Evolutionary conservation across 1,139 yeast species (phyloP).

Genomic region (Hanseniaspora uvarum): DNA sequence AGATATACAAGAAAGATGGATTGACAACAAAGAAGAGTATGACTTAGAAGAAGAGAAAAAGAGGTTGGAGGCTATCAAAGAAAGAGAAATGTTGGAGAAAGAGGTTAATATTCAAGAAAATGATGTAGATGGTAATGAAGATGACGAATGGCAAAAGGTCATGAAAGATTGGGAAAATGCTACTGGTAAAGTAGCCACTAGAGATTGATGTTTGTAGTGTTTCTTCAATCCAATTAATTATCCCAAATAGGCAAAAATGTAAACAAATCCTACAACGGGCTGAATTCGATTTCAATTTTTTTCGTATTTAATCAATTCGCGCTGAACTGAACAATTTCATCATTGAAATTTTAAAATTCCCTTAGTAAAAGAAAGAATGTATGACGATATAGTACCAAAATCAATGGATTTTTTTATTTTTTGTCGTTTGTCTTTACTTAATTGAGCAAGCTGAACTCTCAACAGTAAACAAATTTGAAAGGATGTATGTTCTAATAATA

Average conservation of each 20-base stretch:
- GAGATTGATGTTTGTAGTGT: slow-evolving; percentile 21
- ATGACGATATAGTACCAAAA: neutral
- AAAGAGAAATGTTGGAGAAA: slow-evolving; percentile 26
- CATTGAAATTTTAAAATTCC: neutral
- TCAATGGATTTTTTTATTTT: neutral
- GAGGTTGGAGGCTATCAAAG: slow-evolving; percentile 31
- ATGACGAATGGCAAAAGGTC: slow-evolving; percentile 56
- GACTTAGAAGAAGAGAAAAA: slow-evolving; percentile 53
- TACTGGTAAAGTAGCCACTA: slow-evolving; percentile 25
- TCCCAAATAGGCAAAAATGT: neutral
- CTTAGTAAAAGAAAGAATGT: neutral
- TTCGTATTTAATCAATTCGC: neutral
- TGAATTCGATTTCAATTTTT: neutral
- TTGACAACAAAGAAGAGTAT: slow-evolving; percentile 67
- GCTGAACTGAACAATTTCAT: neutral
- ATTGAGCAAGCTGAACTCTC: slow-evolving; percentile 11
- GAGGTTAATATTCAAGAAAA: slow-evolving; percentile 27
- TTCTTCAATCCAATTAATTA: neutral
- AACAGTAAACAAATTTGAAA: neutral
- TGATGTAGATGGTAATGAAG: slow-evolving; percentile 46
- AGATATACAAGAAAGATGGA: slow-evolving; percentile 93
- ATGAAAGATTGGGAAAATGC: slow-evolving; percentile 52
- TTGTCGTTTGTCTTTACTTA: neutral
- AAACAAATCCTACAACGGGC: neutral
- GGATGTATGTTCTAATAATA: neutral